A percentile compares a stretch with the other conserved stretches of the same genome.
Evolutionary conservation across 2,329 filamentous ascomycete species (phyloP).

Genomic region (Neofusicoccum sp.): DNA sequence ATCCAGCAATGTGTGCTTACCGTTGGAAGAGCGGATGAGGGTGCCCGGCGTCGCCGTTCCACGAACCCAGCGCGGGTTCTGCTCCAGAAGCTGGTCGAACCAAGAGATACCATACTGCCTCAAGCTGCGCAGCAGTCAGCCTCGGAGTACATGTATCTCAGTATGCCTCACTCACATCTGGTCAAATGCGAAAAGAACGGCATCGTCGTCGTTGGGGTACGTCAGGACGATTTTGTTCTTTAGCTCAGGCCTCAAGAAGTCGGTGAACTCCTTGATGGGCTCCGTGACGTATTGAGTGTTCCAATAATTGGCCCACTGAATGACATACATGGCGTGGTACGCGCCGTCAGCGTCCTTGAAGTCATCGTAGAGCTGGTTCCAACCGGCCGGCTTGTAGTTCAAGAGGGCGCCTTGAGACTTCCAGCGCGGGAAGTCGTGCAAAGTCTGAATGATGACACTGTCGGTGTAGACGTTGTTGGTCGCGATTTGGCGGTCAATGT

Average conservation of each 20-base stretch:
- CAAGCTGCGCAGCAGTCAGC: no score
- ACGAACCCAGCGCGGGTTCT: conserved; percentile 55
- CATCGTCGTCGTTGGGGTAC: conserved; percentile 60
- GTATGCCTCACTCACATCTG: conserved; percentile 37
- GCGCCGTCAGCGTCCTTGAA: conserved; percentile 46
- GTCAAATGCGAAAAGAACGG: conserved; percentile 52
- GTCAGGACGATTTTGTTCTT: conserved; percentile 56
- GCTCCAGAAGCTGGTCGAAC: conserved; percentile 48
- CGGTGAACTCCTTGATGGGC: conserved; percentile 41
- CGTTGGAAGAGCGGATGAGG: conserved; percentile 32
- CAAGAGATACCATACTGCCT: conserved; percentile 44
- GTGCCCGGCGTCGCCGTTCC: conserved; percentile 47
- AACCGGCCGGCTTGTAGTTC: conserved; percentile 49
- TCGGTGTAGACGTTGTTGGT: conserved; percentile 38
- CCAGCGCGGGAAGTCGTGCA: conserved; percentile 55
- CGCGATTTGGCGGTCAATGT: conserved; percentile 47
- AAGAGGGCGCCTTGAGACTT: conserved; percentile 47
- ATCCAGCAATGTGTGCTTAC: no score
- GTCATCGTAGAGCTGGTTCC: conserved; percentile 42
- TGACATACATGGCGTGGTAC: conserved; percentile 44
- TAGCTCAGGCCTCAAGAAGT: conserved; percentile 50
- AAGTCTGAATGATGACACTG: conserved; percentile 49
- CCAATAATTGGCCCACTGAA: conserved; percentile 36
- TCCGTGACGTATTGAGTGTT: conserved; percentile 37
- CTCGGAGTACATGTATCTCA: no score